Evolutionary conservation across 345 rosid genomes (phyloP).

Genomic region (Linum usitatissimum): DNA sequence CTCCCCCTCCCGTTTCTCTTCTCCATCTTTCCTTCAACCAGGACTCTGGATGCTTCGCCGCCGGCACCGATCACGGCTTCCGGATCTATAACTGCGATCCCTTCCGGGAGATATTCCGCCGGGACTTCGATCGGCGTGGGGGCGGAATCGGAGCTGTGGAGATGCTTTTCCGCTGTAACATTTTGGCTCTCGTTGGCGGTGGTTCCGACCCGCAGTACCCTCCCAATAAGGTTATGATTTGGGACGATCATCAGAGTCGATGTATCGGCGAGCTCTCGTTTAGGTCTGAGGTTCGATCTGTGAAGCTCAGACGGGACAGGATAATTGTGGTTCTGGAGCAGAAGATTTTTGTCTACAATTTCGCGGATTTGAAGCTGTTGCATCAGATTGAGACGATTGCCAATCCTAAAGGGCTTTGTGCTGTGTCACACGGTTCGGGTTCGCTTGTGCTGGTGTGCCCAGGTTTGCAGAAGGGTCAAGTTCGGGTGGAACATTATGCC

Average conservation of each 20-base stretch:
- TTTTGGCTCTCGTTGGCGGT: constrained; percentile 86
- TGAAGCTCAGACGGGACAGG: constrained; percentile 67
- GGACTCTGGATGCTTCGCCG: constrained; percentile 82
- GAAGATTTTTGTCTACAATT: constrained; percentile 79
- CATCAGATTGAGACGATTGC: constrained; percentile 86
- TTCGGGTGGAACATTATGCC: constrained; percentile 79
- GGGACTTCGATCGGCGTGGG: constrained; percentile 64
- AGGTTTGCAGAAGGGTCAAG: constrained; percentile 84
- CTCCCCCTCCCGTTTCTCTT: constrained; percentile 25
- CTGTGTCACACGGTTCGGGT: constrained; percentile 68
- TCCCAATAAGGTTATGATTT: constrained; percentile 78
- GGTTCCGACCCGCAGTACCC: constrained; percentile 82
- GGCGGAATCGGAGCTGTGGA: constrained; percentile 69
- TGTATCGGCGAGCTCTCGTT: constrained; percentile 85
- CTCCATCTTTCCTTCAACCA: constrained; percentile 82
- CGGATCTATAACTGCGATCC: constrained; percentile 87
- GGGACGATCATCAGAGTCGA: constrained; percentile 88
- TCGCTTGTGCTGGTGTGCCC: constrained; percentile 79
- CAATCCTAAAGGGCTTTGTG: constrained; percentile 86
- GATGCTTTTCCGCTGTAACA: constrained; percentile 88
- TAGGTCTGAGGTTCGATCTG: constrained; percentile 76
- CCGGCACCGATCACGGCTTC: constrained; percentile 86
- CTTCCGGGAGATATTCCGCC: constrained; percentile 86
- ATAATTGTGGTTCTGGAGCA: constrained; percentile 71
- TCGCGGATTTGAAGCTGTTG: constrained; percentile 67